These are phyloP conservation scores for Cryptococcus jaspeensis DNA, from an alignment of 1,284 basidiomycete genomes.

Conservation along the genomic window DNA sequence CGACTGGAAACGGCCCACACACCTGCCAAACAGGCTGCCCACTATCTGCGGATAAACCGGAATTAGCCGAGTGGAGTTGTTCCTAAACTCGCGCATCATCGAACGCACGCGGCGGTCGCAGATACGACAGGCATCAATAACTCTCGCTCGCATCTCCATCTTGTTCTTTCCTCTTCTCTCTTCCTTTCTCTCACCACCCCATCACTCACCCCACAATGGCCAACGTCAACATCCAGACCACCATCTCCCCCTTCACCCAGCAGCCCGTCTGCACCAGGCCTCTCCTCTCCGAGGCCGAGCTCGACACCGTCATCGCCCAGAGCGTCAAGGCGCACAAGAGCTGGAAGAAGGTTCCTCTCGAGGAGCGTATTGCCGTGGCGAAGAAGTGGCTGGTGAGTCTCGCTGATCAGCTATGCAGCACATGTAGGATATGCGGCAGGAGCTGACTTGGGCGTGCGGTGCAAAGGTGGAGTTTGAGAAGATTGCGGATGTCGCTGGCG, in stretches of 20 bases:
- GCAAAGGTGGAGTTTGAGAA: slow-evolving; percentile 70
- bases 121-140: not conserved
- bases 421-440: not conserved
- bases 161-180: not conserved
- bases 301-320: slow-evolving; percentile 61
- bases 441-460: not conserved
- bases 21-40: too few species aligned
- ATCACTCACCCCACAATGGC: slow-evolving; percentile 16
- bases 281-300: slow-evolving; percentile 52
- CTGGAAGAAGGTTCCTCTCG: slow-evolving; percentile 69
- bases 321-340: slow-evolving; percentile 67
- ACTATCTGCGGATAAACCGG: too few species aligned
- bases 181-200: too few species aligned
- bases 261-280: slow-evolving; percentile 51
- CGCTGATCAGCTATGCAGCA: not conserved
- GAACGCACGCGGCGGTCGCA: not conserved
- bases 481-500: slow-evolving; percentile 65
- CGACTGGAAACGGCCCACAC: too few species aligned
- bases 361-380: slow-evolving; percentile 71
- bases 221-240: slow-evolving; percentile 52
- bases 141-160: not conserved
- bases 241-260: slow-evolving; percentile 56
- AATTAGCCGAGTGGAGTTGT: not conserved
- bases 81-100: not conserved
- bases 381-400: slow-evolving; percentile 68